Evolutionary conservation across 495 filamentous ascomycete genomes (phyloP).

Genomic region (Penicillium nucicola): DNA sequence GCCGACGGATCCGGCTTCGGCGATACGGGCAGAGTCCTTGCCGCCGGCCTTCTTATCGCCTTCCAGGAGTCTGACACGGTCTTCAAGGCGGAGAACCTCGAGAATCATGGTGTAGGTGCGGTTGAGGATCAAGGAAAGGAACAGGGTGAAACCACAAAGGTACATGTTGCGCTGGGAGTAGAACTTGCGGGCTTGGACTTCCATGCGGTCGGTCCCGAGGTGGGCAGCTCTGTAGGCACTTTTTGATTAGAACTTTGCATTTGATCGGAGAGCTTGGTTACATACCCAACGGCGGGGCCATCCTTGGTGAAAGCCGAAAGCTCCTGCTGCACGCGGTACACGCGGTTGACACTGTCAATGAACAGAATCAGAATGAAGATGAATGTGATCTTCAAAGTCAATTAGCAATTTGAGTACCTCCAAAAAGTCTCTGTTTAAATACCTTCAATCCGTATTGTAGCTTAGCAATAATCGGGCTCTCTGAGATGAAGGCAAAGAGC

Average conservation of each 20-base stretch:
- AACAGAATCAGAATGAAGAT: constrained; percentile 98
- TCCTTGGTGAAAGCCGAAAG: constrained; percentile 58
- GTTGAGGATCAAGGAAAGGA: constrained; percentile 98
- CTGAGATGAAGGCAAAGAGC: constrained; percentile 90
- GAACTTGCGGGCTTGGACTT: constrained; percentile 98
- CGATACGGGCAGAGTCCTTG: constrained; percentile 64
- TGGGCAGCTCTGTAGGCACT: constrained; percentile 55
- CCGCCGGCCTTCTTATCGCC: constrained; percentile 68
- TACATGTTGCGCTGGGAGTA: constrained; percentile 99
- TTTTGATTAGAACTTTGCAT: constrained; percentile 17
- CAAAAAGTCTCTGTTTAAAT: background rate
- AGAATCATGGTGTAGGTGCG: constrained; percentile 98
- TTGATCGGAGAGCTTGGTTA: constrained; percentile 1
- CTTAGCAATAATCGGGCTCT: constrained; percentile 78
- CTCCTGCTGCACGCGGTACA: constrained; percentile 93
- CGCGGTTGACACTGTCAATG: constrained; percentile 97
- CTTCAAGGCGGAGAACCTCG: constrained; percentile 88
- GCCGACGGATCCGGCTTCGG: constrained; percentile 64
- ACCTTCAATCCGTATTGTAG: constrained; percentile 79
- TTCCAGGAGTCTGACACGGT: constrained; percentile 83
- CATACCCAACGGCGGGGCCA: constrained; percentile 43
- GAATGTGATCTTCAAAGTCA: constrained; percentile 83
- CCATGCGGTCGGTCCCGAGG: constrained; percentile 87
- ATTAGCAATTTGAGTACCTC: background rate
- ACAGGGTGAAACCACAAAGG: constrained; percentile 98